Evolutionary conservation across 108 stramenopile species (phyloP), one percentile per base, ranked within the genome.

Genomic region (Asterionellopsis glacialis): DNA sequence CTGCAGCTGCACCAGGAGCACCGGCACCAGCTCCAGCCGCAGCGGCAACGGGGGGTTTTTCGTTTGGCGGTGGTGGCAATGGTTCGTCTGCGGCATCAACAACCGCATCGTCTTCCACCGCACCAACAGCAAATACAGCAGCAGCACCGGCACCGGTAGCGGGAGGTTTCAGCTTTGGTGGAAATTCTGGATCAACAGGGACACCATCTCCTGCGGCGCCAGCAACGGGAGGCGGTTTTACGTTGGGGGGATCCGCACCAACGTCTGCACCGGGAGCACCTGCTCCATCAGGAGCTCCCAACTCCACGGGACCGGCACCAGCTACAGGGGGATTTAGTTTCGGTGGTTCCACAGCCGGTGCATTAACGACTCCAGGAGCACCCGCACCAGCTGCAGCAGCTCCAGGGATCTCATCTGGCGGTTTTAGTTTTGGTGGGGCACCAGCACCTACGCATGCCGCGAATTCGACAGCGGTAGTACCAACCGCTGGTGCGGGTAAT

Each of bases 221-320:
- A 33, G 33, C 33, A 33, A 33, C 33, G 33, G 33, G 33, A 33
- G 33, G 33, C 33, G 33, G 33, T 7, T 33, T 7, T 33, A 33
- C 33, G 5, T 33, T 33, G 33, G 33, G 33, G 33, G 33, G 33
- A 33, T 33, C 33, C 33, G 33, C 33, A 33, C 33, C 33, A 33
- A 33, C 33, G 33, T 7, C 33, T 33, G 33, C 33, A 33, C 33
- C 33, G 33, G 7, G 5, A 33, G 33, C 33, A 33, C 33, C 33
- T 33, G 33, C 33, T 33, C 5, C 33, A 33, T 7, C 33, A 7
- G 33, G 33, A 22, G 28, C 65, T 22, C 0, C 58, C 15, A 25
- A 24, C 13, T 7, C 44, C 6, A 14, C 65, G 11, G 51, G 7
- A 56, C 63, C 73, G 52, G 63, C 74, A 48, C 69, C 64, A 43